A percentile compares a stretch with the other conserved stretches of the same genome.
phyloP scores from a whole-genome alignment of 2,329 filamentous ascomycete species.

The Cercospora brassicicola region DNA sequence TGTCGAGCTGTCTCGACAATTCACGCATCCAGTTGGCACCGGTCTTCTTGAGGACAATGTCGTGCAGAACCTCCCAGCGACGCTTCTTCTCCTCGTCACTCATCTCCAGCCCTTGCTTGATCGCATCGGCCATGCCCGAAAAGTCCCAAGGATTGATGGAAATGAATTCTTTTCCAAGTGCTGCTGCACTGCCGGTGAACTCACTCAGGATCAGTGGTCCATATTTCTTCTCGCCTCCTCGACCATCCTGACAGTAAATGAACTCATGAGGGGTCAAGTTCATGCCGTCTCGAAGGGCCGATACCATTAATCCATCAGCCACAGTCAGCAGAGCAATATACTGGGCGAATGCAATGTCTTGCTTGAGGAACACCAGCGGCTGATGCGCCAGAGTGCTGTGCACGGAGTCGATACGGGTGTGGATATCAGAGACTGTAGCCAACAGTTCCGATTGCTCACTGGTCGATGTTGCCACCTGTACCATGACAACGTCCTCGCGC shows the following conservation, averaged over 20 bases:
- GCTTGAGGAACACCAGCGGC: constrained; percentile 88
- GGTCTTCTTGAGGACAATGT: constrained; percentile 75
- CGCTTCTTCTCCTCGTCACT: constrained; percentile 67
- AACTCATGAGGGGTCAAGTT: constrained; percentile 95
- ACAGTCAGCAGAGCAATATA: constrained; percentile 89
- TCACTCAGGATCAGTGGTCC: constrained; percentile 90
- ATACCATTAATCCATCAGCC: constrained; percentile 90
- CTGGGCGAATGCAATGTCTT: constrained; percentile 89
- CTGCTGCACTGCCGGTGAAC: constrained; percentile 86
- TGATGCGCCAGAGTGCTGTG: constrained; percentile 91
- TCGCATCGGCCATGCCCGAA: constrained; percentile 72
- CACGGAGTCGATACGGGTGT: constrained; percentile 87
- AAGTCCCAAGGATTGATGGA: constrained; percentile 97
- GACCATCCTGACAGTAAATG: constrained; percentile 87
- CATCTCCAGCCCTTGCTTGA: constrained; percentile 82
- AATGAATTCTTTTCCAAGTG: constrained; percentile 78
- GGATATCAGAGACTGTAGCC: constrained; percentile 86
- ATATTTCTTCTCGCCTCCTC: constrained; percentile 73
- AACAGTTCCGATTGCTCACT: constrained; percentile 86
- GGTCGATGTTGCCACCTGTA: constrained; percentile 89
- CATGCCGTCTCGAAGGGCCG: constrained; percentile 94
- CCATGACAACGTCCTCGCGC: constrained; percentile 81
- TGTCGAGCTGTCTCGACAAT: constrained; percentile 68
- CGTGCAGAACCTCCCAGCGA: constrained; percentile 72
- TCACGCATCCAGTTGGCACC: constrained; percentile 83